A percentile compares a stretch with the other conserved stretches of the same genome.
These are phyloP conservation scores for Gomphus sp. DNA, from an alignment of 1,284 basidiomycete genomes.

Conservation along the genomic window DNA sequence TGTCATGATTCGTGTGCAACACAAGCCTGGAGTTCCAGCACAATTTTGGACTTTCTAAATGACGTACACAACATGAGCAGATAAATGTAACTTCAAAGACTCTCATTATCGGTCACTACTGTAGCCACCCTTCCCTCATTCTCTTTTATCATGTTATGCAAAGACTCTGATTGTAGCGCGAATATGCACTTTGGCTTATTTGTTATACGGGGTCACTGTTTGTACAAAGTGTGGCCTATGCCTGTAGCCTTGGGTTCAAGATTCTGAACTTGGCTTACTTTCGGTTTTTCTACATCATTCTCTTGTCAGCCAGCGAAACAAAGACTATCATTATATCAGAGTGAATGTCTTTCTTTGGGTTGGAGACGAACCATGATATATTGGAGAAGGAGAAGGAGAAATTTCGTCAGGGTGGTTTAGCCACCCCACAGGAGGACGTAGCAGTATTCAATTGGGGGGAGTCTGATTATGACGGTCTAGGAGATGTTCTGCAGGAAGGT, in stretches of 20 bases:
- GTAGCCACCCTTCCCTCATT: not conserved
- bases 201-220: not conserved
- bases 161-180: not conserved
- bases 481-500: constrained; percentile 79
- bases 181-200: not conserved
- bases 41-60: constrained; percentile 79
- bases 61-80: constrained; percentile 41
- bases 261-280: not conserved
- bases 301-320: not conserved
- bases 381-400: constrained; percentile 52
- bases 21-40: constrained; percentile 90
- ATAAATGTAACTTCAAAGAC: not conserved
- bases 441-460: constrained; percentile 85
- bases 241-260: not conserved
- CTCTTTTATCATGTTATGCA: not conserved
- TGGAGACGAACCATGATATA: constrained; percentile 43
- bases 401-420: constrained; percentile 40
- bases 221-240: not conserved
- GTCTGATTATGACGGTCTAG: constrained; percentile 85
- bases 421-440: constrained; percentile 62
- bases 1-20: constrained; percentile 85
- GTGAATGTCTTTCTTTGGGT: constrained; percentile 73
- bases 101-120: not conserved
- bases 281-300: not conserved
- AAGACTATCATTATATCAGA: not conserved